Base-by-base conservation (phyloP, 495 filamentous ascomycete genomes). In the Daldinia concentrica region DNA sequence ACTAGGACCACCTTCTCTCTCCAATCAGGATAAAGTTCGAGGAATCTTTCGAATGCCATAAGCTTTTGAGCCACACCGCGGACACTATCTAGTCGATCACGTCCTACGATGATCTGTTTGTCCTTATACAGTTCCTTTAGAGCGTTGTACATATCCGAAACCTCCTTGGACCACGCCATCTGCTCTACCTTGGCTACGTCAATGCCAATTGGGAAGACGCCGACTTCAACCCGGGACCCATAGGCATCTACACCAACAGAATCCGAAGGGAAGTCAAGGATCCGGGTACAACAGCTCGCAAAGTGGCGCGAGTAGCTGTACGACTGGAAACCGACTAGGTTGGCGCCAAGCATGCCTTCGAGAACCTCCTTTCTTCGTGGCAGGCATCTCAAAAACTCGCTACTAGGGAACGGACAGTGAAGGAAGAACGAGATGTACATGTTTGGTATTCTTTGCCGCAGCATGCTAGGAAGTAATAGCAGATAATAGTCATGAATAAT, bases 401-500 rank as follows among this genome's bases (percentile, higher is more conserved):
- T 95, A 80, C 93, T 96, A 32, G 94, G 94, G 79, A 97, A 97
- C 1, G 94, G 94, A 17, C 93, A 89, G 77, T 98, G 94, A 17
- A 98, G 83, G 82, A 91, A 98, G 81, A 96, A 95, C 39, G 94
- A 91, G 72, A 97, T 91, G 77, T 94, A 94, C 76, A 94, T 90
- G 73, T 93, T 91, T 1, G 93, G 91, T 26, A 91, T 85, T 14
- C 90, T 86, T 74, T 96, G 93, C 12, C 94, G 87, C 48, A 98
- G 82, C 79, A 97, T 87, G 76, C 89, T 91, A 0, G 94, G 94
- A 8, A 98, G 86, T 11, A 98, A 85, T 61, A 97, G 86, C 2
- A 98, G 86, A 71, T 97, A 91, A 79, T 95, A 97, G 79, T 98
- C 94, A 76, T 98, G 94, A 54, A 98, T 88, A 81, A 93, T 88